Evolutionary conservation across 768 basidiomycete genomes (phyloP), one percentile per base, ranked within the genome.

Genomic region (Dacryopinax primogenitus): DNA sequence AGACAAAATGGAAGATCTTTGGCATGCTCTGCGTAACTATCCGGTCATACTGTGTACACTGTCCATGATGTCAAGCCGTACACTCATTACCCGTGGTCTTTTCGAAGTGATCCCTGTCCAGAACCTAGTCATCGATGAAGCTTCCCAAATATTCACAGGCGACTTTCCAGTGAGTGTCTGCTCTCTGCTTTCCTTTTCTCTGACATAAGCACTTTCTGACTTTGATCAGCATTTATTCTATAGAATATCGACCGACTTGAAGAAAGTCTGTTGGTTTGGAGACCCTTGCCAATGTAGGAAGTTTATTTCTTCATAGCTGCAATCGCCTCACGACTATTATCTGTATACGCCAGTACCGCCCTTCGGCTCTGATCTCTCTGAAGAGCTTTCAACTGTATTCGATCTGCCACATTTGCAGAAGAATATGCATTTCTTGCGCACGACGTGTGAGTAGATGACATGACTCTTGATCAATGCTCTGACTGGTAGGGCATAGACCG

Each of bases 41-140:
- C 76, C 80, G 67, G 85, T 91, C 21, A 78, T 90, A 21, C 79
- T 92, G 0, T 88, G 86, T 71, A 92, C 90, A 23, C 74, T 90
- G 0, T 81, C 81, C 74, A 92, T 91, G 87, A 80, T 92, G 1
- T 84, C 87, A 0, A 80, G 80, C 39, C 78, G 78, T 0, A 70
- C 66, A 0, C 67, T 83, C n/a, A 69, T 73, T 12, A 63, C 69
- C 0, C 73, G 74, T 15, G 70, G 72, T 0, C 67, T 78, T 6
- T 79, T 78, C 68, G 45, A 70, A 0, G 33, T 78, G 2, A 70
- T 81, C 1, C 81, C 80, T 1, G 71, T 82, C 23, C 76, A 74
- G 28, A 72, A 75, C n/a, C 75, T 83, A 2, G 68, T 77, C 18
- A 73, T 83, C n/a, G 82, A 84, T 64, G 82, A 84, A 70, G 82